These are phyloP conservation scores for Nicotiana tomentosiformis DNA, from an alignment of 257 asterid genomes.

Conservation along the genomic window DNA sequence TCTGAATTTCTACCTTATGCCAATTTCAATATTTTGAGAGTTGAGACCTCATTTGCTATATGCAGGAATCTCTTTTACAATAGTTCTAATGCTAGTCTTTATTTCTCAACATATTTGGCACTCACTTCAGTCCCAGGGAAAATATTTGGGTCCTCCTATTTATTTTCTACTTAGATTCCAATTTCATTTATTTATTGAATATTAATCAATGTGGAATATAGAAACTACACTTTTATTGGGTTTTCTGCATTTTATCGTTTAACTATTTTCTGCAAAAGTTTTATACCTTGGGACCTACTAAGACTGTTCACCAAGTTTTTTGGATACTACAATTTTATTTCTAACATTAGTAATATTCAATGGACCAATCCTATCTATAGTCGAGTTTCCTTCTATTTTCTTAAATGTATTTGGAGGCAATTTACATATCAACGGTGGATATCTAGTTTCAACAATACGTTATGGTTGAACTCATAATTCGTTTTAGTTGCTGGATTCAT, in stretches of 20 bases:
- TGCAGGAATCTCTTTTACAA: neutral
- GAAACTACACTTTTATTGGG: neutral
- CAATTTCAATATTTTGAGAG: neutral
- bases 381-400: neutral
- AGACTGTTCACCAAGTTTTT: neutral
- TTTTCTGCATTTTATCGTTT: neutral
- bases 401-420: neutral
- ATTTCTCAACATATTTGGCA: conserved; percentile 40
- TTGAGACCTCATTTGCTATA: neutral
- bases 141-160: conserved; percentile 5
- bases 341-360: neutral
- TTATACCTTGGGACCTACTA: neutral
- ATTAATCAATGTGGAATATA: conserved; percentile 9
- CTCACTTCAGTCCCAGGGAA: conserved; percentile 51
- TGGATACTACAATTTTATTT: neutral
- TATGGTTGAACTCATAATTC: neutral
- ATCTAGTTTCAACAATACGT: neutral
- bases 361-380: neutral
- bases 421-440: neutral
- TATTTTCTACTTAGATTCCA: conserved; percentile 1
- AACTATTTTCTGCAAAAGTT: neutral
- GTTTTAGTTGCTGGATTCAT: too few relatives aligned
- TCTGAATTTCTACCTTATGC: conserved; percentile 33
- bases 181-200: conserved; percentile 1
- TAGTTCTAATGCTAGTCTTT: neutral